Evolutionary conservation across 2,329 filamentous ascomycete genomes (phyloP).

Genomic region (Cladophialophora chaetospira): DNA sequence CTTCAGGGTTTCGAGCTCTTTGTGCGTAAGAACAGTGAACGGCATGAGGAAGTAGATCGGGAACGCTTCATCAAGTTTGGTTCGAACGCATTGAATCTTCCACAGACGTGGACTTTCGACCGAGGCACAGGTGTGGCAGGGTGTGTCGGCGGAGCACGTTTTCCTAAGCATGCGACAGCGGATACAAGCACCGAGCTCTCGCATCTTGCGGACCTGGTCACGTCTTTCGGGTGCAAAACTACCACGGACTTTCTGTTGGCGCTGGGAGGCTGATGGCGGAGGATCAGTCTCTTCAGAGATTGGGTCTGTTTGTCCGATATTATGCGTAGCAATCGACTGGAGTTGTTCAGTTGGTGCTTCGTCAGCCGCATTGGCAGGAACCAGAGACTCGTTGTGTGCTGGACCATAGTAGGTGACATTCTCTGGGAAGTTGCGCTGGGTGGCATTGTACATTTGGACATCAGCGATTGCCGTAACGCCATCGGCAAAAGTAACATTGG

Average conservation of each 20-base stretch:
- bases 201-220: conserved; percentile 61
- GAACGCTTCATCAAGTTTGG: conserved; percentile 60
- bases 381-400: neutral
- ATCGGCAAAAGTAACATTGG: too few relatives aligned
- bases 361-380: neutral
- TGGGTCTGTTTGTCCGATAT: conserved; percentile 36
- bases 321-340: conserved; percentile 48
- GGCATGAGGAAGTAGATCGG: conserved; percentile 58
- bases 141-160: conserved; percentile 62
- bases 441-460: conserved; percentile 1
- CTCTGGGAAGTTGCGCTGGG: conserved; percentile 2
- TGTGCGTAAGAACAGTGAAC: conserved; percentile 56
- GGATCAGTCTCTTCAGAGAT: conserved; percentile 39
- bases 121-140: conserved; percentile 60
- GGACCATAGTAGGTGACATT: too few relatives aligned
- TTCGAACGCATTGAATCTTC: conserved; percentile 62
- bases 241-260: conserved; percentile 53
- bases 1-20: conserved; percentile 34
- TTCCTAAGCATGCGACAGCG: conserved; percentile 67
- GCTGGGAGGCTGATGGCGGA: conserved; percentile 46
- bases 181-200: conserved; percentile 63
- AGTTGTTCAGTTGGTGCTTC: conserved; percentile 32
- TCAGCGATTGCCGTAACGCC: conserved; percentile 52
- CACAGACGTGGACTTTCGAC: conserved; percentile 64
- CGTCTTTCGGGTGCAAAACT: conserved; percentile 59